Base-by-base conservation (phyloP, 441 rosid genomes). In the Aleurites moluccanus region DNA sequence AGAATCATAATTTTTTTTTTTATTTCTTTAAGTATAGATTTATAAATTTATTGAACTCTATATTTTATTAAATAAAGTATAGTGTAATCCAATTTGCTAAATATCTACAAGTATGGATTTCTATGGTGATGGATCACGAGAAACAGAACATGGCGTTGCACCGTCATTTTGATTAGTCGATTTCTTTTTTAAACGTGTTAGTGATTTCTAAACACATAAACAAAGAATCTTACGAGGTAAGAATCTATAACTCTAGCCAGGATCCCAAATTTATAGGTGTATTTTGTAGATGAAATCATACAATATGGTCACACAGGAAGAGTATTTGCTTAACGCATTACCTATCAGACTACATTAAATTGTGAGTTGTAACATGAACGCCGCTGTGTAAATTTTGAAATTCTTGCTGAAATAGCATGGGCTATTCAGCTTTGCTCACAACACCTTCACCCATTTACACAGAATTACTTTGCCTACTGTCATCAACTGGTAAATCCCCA, bases 401-500 rank as follows among this genome's bases (percentile, higher is more conserved):
- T n/a, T 33, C 2, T 35, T 49, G 25, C 27, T 21, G 20, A 52
- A 23, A 10, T 18, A 0, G 25, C 30, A 16, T 28, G 13, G n/a
- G 13, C 57, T 61, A 47, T 10, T 8, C 20, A 16, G 7, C 11
- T 16, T 16, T 52, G 20, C 56, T 69, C 10, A 67, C 38, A 13
- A 64, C 28, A 53, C 8, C 9, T 64, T 61, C 69, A 45, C 68
- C 67, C 64, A 55, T 27, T 62, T 80, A 77, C 13, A 72, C 23
- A 20, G 59, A 71, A 16, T 5, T 44, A 40, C 61, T 73, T 64
- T 47, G 70, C 40, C 67, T 73, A 25, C 66, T 73, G 50, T 75
- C 76, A 38, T 72, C 84, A 23, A 27, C 68, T 52, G 69, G 82
- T 18, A 75, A 75, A 70, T 53, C 65, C 63, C 67, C 78, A 3